phyloP scores from a whole-genome alignment of 2,329 filamentous ascomycete genomes.

The Cylindrodendrum hubeiense region DNA sequence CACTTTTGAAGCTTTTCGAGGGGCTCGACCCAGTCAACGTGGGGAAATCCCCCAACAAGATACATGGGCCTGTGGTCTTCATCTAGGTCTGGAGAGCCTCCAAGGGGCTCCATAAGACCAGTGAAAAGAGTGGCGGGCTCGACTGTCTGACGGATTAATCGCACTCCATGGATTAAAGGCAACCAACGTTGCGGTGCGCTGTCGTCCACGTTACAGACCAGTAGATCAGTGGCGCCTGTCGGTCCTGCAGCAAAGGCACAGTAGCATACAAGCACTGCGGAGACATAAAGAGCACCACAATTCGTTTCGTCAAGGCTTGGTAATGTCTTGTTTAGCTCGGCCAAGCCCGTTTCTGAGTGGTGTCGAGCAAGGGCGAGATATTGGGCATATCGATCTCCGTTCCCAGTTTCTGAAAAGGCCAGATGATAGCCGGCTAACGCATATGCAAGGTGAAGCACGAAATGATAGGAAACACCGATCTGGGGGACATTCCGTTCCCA shows the following conservation, averaged over 20 bases:
- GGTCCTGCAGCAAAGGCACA: conserved; percentile 48
- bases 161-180: conserved; percentile 43
- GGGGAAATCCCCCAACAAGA: conserved; percentile 35
- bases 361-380: conserved; percentile 39
- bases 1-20: conserved; percentile 38
- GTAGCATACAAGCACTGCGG: conserved; percentile 45
- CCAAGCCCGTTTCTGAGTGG: conserved; percentile 42
- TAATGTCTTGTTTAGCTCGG: conserved; percentile 42
- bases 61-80: conserved; percentile 40
- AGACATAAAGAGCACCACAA: conserved; percentile 47
- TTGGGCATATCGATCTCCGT: conserved; percentile 32
- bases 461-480: conserved; percentile 45
- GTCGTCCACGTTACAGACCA: conserved; percentile 43
- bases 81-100: conserved; percentile 20
- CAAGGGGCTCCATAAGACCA: conserved; percentile 42
- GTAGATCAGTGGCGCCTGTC: conserved; percentile 42
- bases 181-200: conserved; percentile 40
- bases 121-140: conserved; percentile 45
- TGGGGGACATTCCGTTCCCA: conserved; percentile 46
- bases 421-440: conserved; percentile 46
- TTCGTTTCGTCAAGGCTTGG: conserved; percentile 41
- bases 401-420: conserved; percentile 34
- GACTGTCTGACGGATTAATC: conserved; percentile 41
- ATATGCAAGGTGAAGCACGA: conserved; percentile 46
- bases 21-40: conserved; percentile 39